Percentiles rank a stretch among this genome's conserved stretches.
phyloP scores from a whole-genome alignment of 31 red algal genomes.

The Odonthalia washingtoniensis region DNA sequence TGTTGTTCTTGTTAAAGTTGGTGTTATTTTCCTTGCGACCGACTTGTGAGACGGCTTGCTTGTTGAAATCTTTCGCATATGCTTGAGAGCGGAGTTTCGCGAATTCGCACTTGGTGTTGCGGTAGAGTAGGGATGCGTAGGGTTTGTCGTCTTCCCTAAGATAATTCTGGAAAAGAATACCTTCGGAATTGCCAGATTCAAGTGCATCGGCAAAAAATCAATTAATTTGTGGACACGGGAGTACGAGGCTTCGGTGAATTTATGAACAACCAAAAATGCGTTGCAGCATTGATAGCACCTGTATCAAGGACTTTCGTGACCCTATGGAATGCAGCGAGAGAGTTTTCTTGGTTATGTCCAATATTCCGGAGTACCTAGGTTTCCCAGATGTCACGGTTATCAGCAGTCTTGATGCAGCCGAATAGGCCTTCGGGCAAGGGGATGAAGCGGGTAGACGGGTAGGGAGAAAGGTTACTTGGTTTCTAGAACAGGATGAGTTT shows the following conservation, averaged over 20 bases:
- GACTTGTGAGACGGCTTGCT: too few relatives aligned
- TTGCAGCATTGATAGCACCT: not conserved
- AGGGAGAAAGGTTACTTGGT: not conserved
- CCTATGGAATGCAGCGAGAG: constrained; percentile 11
- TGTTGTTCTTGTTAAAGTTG: too few relatives aligned
- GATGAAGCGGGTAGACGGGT: not conserved
- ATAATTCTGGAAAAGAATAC: constrained; percentile 61
- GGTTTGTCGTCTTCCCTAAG: constrained; percentile 23
- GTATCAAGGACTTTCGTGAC: constrained; percentile 7
- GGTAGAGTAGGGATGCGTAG: constrained; percentile 4
- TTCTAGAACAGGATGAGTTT: constrained; percentile 32
- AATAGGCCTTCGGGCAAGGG: not conserved
- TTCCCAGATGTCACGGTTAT: constrained; percentile 22
- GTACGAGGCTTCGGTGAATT: constrained; percentile 31
- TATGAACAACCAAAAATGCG: constrained; percentile 14
- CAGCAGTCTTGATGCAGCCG: constrained; percentile 8
- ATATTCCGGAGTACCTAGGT: constrained; percentile 26
- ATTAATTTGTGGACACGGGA: constrained; percentile 31
- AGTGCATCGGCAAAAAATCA: constrained; percentile 50
- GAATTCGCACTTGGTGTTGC: too few relatives aligned
- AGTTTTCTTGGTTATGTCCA: constrained; percentile 9
- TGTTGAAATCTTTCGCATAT: too few relatives aligned
- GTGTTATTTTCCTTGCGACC: too few relatives aligned
- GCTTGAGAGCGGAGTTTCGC: too few relatives aligned
- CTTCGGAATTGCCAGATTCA: constrained; percentile 47